Conservation (phyloP, 345 rosid species). For the Boechera stricta region DNA sequence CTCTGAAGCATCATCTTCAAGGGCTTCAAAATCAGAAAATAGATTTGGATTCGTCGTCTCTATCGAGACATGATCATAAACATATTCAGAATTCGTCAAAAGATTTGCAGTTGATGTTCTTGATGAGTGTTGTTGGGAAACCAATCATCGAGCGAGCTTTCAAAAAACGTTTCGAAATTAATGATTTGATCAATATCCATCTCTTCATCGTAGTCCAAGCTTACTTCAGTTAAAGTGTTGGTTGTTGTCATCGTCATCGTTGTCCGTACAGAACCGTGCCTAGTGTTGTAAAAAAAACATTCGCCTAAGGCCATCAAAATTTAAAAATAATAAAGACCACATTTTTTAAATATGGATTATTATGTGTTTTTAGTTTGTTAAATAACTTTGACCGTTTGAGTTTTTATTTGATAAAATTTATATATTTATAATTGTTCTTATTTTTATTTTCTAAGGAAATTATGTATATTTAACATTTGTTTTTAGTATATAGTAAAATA, state of each 20-base stretch:
- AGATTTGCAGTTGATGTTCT: not conserved
- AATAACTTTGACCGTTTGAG: too few relatives aligned
- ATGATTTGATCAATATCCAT: slow-evolving; percentile 15
- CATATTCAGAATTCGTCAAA: not conserved
- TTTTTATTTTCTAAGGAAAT: too few relatives aligned
- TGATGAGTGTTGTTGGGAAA: not conserved
- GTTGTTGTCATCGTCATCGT: not conserved
- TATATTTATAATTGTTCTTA: too few relatives aligned
- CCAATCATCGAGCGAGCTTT: not conserved
- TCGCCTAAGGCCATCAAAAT: too few relatives aligned
- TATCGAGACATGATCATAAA: not conserved
- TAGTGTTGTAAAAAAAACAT: too few relatives aligned
- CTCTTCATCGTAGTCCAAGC: not conserved
- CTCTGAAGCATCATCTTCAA: not conserved
- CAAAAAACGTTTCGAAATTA: not conserved
- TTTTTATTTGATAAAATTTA: too few relatives aligned
- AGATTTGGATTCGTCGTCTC: not conserved
- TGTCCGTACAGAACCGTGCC: not conserved
- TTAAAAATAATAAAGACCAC: too few relatives aligned
- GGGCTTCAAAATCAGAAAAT: not conserved
- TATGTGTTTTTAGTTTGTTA: too few relatives aligned
- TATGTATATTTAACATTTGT: too few relatives aligned
- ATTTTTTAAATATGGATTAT: too few relatives aligned
- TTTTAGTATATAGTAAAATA: too few relatives aligned
- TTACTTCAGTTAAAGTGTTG: not conserved